A percentile compares a stretch with the other conserved stretches of the same genome.
Evolutionary conservation across 768 basidiomycete genomes (phyloP).

Genomic region (Mycena chlorophos): DNA sequence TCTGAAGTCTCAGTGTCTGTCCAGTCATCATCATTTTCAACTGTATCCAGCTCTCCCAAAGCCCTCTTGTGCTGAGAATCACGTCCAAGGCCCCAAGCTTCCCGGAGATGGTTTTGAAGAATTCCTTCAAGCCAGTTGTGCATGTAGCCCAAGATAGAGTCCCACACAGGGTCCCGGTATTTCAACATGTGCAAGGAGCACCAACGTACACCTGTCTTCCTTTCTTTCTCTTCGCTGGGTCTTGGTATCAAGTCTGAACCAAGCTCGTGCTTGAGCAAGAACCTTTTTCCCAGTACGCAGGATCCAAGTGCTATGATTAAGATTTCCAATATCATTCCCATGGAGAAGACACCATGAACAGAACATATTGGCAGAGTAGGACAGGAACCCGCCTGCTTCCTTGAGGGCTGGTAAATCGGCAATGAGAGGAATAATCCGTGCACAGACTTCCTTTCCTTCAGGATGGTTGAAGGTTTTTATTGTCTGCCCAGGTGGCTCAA

Average conservation of each 20-base stretch:
- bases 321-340: constrained; percentile 6
- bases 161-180: constrained; percentile 21
- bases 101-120: constrained; percentile 15
- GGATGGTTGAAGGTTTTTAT: constrained; percentile 14
- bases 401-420: constrained; percentile 16
- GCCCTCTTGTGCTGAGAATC: constrained; percentile 3
- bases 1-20: neutral
- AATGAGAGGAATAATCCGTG: constrained; percentile 18
- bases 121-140: constrained; percentile 21
- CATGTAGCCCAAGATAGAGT: constrained; percentile 22
- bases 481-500: constrained; percentile 5
- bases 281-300: constrained; percentile 15
- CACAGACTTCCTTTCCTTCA: constrained; percentile 10
- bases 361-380: constrained; percentile 11
- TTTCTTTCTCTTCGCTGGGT: constrained; percentile 5
- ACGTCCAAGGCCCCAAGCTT: constrained; percentile 19
- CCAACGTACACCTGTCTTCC: constrained; percentile 17
- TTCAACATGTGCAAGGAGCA: constrained; percentile 14
- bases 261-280: constrained; percentile 6
- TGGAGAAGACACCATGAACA: constrained; percentile 22
- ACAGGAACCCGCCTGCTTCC: constrained; percentile 20
- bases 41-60: neutral
- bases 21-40: constrained; percentile 3
- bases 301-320: constrained; percentile 17
- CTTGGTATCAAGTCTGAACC: constrained; percentile 16